phyloP scores from a whole-genome alignment of 1,139 yeast genomes.

The Yamadazyma triangularis region DNA sequence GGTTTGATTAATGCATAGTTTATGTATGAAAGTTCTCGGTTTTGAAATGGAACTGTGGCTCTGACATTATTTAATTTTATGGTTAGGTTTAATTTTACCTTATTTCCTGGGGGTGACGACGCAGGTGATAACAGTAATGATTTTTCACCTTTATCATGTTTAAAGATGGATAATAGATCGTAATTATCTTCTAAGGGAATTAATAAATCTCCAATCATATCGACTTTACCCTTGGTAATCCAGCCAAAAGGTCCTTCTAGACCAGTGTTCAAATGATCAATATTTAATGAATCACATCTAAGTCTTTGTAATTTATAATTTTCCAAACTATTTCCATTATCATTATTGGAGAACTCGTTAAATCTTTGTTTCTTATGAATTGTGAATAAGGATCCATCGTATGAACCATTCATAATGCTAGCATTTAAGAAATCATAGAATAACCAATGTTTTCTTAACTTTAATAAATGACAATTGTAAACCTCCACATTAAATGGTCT shows the following conservation, averaged over 20 bases:
- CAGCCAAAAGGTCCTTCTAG: conserved; percentile 95
- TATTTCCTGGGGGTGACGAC: too few species aligned
- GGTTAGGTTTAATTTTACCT: conserved; percentile 58
- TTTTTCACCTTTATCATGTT: conserved; percentile 24
- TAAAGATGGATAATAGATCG: conserved; percentile 21
- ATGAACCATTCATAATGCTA: conserved; percentile 81
- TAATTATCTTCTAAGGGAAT: conserved; percentile 61
- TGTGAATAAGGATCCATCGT: conserved; percentile 89
- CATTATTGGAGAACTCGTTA: conserved; percentile 32
- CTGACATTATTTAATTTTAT: conserved; percentile 77
- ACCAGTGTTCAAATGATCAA: conserved; percentile 88
- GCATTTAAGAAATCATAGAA: conserved; percentile 85
- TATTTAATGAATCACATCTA: conserved; percentile 76
- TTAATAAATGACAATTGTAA: conserved; percentile 76
- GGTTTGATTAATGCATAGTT: conserved; percentile 92
- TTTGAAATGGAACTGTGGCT: conserved; percentile 83
- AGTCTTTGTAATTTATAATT: conserved; percentile 59
- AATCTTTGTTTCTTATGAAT: conserved; percentile 71
- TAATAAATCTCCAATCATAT: conserved; percentile 86
- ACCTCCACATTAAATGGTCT: conserved; percentile 84
- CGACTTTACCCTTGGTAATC: conserved; percentile 89
- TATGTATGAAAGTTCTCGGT: conserved; percentile 78
- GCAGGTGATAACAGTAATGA: conserved; percentile 26
- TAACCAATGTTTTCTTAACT: conserved; percentile 86
- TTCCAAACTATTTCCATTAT: conserved; percentile 30